These are phyloP conservation scores for Pseudogymnoascus sp. DNA, from an alignment of 2,329 filamentous ascomycete genomes.

Conservation along the genomic window DNA sequence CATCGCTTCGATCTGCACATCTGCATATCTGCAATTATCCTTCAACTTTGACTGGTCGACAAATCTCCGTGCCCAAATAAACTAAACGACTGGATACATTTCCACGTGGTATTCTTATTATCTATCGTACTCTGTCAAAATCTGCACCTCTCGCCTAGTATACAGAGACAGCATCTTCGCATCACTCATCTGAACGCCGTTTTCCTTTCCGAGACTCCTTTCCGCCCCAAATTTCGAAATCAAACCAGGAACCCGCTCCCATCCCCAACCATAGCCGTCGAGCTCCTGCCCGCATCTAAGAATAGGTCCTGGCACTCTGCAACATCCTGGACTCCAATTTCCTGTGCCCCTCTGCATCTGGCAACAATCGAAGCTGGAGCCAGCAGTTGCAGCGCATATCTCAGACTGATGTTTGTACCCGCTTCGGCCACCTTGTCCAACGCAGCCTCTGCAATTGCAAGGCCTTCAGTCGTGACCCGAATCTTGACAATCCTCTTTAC, in stretches of 20 bases:
- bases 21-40: neutral
- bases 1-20: neutral
- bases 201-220: constrained; percentile 9
- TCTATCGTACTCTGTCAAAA: constrained; percentile 1
- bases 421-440: constrained; percentile 80
- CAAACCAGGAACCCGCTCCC: constrained; percentile 50
- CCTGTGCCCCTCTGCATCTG: constrained; percentile 67
- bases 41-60: neutral
- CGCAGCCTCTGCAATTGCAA: constrained; percentile 71
- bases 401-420: constrained; percentile 78
- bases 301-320: constrained; percentile 77
- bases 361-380: constrained; percentile 64
- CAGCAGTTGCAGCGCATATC: constrained; percentile 88
- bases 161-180: constrained; percentile 3
- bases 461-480: constrained; percentile 71
- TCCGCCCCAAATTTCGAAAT: constrained; percentile 10
- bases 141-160: neutral
- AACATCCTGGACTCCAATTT: constrained; percentile 71
- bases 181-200: constrained; percentile 5
- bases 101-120: constrained; percentile 9
- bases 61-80: neutral
- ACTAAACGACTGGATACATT: neutral
- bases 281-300: constrained; percentile 72
- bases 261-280: constrained; percentile 56
- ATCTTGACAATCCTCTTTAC: constrained; percentile 88